Evolutionary conservation across 139 green algal species (phyloP), one percentile per base, ranked within the genome.

Genomic region (Chlorella sp.): DNA sequence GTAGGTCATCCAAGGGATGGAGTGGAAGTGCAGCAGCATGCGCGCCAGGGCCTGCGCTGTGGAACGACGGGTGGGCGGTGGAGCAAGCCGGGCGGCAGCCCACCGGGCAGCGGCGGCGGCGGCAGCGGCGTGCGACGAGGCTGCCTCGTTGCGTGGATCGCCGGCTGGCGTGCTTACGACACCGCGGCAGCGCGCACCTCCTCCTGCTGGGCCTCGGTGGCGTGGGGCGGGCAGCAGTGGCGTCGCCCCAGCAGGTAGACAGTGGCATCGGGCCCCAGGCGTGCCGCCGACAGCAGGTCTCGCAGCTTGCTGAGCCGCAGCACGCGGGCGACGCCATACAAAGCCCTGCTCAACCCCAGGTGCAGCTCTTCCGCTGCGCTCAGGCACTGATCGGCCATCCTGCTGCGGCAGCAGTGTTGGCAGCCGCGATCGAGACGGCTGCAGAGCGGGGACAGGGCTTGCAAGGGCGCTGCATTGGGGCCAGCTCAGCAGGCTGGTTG

Each of bases 291-390:
- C 20, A 96, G 75, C 20, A 91, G 80, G 16, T 94, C 92, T 32
- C 90, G 79, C 26, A 96, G 85, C 38, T 88, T 88, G 20, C 80
- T 83, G 11, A 97, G 79, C 2, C 94, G 87, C 28, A 97, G 85
- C 1, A 80, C 85, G 15, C 94, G 87, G 1, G 89, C 81, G 87
- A 95, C 91, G 26, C 74, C 72, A 51, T 92, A 91, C 30, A 86
- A 92, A 11, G 82, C 86, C 9, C 70, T 76, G 15, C 80, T 78
- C 34, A 91, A 39, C 15, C 82, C 74, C 26, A 94, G 80, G 11
- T 30, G 39, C 32, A 88, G 25, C 7, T 55, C 30, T 15, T 90
- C 82, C 23, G 72, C 11, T 25, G 55, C 30, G 38, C 44, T 79
- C 55, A 90, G 62, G 44, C 44, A 51, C 32, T 41, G 67, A 23